phyloP scores from a whole-genome alignment of 2,329 filamentous ascomycete species.

The Didymella arachidicola region DNA sequence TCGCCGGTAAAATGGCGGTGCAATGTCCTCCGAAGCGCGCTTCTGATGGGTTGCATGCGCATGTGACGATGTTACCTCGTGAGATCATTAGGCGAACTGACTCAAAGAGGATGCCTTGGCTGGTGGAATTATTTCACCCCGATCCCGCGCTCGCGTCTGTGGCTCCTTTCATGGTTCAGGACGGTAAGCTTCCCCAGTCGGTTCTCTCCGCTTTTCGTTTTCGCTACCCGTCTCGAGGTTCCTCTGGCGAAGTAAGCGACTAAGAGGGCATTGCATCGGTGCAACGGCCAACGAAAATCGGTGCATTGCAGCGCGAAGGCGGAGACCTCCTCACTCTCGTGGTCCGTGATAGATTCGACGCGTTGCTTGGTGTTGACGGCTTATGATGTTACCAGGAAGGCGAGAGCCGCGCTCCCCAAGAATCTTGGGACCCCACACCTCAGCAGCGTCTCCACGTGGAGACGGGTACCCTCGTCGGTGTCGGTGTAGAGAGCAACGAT shows the following conservation, averaged over 20 bases:
- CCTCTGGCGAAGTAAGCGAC: slow-evolving; percentile 14
- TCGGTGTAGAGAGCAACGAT: slow-evolving; percentile 31
- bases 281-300: slow-evolving; percentile 28
- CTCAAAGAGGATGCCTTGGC: slow-evolving; percentile 21
- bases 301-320: slow-evolving; percentile 30
- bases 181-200: slow-evolving; percentile 13
- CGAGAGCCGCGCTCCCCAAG: slow-evolving; percentile 24
- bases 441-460: slow-evolving; percentile 30
- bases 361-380: slow-evolving; percentile 18
- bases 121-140: slow-evolving; percentile 38
- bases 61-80: slow-evolving; percentile 33
- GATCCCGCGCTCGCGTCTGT: slow-evolving; percentile 15
- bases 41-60: slow-evolving; percentile 25
- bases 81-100: slow-evolving; percentile 28
- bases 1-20: slow-evolving; percentile 27
- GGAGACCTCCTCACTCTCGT: slow-evolving; percentile 16
- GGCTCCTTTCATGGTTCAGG: slow-evolving; percentile 19
- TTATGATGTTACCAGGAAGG: slow-evolving; percentile 4
- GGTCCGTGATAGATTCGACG: slow-evolving; percentile 11
- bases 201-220: slow-evolving; percentile 14
- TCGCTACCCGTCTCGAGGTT: slow-evolving; percentile 2
- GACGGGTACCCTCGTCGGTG: slow-evolving; percentile 19
- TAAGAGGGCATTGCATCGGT: slow-evolving; percentile 21
- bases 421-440: slow-evolving; percentile 29
- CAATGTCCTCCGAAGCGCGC: slow-evolving; percentile 30